Base-by-base conservation (phyloP, 306 rosid genomes). In the Gillenia trifoliata region DNA sequence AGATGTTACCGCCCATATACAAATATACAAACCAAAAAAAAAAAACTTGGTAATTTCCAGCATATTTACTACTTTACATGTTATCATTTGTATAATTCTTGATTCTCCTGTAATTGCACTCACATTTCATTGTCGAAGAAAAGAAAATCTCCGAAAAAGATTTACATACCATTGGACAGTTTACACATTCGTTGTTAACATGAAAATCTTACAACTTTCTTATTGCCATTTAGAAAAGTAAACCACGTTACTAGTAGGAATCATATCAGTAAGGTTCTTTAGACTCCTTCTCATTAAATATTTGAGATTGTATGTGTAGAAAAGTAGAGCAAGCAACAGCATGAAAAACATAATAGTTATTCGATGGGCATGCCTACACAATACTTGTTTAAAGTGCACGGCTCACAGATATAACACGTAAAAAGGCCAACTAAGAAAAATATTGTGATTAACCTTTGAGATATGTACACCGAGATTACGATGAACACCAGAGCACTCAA, bases 381-480 rank as follows among this genome's bases (percentile, higher is more conserved):
- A 64, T 15, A 54, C 7, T 29, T 54, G 41, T 55, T 36, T 6
- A 38, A 54, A 65, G 19, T 28, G 28, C 50, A 77, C 47, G 47
- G 17, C 76, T 47, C n/a, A 38, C 8, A 64, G 66, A 74, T 73
- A 38, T 64, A 80, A 68, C 40, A 59, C 41, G 59, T 4, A 11
- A 45, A 29, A 54, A 22, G n/a, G 9, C 34, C 16, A 29, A 64
- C 66, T 28, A 50, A 41, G 20, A 8, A 25, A 72, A 72, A 34
- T 81, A 29, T 17, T 11, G 66, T 31, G 62, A 70, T 60, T 65
- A 92, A 92, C 99, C 99, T 95, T 95, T 36, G 99, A 95, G 83
- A 95, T 92, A 85, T 95, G 98, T 47, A 95, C 99, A 74, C 99
- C 99, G 67, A 95, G 98, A 82, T 95, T 95, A n/a, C 98, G 93